Evolutionary conservation across 2,329 filamentous ascomycete species (phyloP).

Genomic region (Nectriaceae sp.): DNA sequence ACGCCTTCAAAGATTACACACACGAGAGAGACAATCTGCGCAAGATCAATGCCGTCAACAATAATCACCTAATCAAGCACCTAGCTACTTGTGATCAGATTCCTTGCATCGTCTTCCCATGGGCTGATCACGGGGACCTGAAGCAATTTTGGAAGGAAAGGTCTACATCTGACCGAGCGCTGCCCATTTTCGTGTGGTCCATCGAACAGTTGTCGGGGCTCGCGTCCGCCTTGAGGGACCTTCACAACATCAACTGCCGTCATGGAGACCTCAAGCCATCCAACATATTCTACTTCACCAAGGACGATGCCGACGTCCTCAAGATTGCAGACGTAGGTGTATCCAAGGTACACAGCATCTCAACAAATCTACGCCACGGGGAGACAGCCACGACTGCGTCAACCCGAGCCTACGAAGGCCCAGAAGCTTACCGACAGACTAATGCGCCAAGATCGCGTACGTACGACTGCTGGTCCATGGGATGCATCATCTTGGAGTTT

Average conservation of each 20-base stretch:
- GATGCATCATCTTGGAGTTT: conserved; percentile 32
- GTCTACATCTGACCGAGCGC: neutral
- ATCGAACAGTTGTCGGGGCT: conserved; percentile 4
- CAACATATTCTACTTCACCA: neutral
- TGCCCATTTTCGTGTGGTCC: neutral
- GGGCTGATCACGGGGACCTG: conserved; percentile 3
- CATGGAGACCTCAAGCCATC: neutral
- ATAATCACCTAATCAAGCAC: conserved; percentile 3
- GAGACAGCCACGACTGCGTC: neutral
- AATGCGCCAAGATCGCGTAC: conserved; percentile 16
- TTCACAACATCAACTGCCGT: neutral
- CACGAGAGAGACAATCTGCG: neutral
- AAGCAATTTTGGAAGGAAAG: conserved; percentile 1
- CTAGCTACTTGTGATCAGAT: conserved; percentile 3
- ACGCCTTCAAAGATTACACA: conserved; percentile 1
- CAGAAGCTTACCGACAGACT: conserved; percentile 1
- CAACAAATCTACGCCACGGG: neutral
- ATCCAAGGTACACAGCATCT: neutral
- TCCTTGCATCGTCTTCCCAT: conserved; percentile 5
- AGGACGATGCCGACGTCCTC: neutral
- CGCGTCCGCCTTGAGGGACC: neutral
- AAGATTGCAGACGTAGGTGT: neutral
- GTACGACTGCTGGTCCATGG: conserved; percentile 35
- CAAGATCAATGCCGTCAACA: neutral
- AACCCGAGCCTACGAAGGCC: neutral